A percentile compares a stretch with the other conserved stretches of the same genome.
Conservation (phyloP, 1,284 basidiomycete species). For the Wolfiporia cocos region DNA sequence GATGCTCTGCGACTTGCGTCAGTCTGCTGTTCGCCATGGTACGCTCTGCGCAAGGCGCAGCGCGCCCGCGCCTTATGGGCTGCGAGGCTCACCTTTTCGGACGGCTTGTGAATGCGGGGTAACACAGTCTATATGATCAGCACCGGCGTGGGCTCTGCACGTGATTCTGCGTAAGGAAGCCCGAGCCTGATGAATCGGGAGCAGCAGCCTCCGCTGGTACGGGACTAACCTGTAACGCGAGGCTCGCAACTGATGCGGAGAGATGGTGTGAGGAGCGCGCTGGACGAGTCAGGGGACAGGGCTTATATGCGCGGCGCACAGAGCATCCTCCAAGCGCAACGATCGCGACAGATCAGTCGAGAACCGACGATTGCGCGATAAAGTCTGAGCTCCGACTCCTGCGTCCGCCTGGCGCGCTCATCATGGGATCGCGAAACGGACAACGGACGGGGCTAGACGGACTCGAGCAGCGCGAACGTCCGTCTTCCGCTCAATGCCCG, state of each 20-base stretch:
- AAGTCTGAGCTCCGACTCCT: background rate
- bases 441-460: constrained; percentile 8
- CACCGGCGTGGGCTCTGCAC: constrained; percentile 1
- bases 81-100: constrained; percentile 4
- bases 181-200: too few relatives aligned
- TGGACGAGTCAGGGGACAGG: too few relatives aligned
- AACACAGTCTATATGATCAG: background rate
- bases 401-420: background rate
- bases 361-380: constrained; percentile 8
- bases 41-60: too few relatives aligned
- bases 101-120: background rate
- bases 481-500: constrained; percentile 6
- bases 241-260: too few relatives aligned
- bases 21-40: constrained; percentile 25
- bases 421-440: constrained; percentile 2
- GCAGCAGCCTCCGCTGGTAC: too few relatives aligned
- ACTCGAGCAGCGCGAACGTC: background rate
- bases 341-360: too few relatives aligned
- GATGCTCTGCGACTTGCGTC: constrained; percentile 22
- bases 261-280: too few relatives aligned
- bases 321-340: background rate
- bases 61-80: too few relatives aligned
- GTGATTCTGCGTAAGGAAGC: constrained; percentile 1
- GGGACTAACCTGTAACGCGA: too few relatives aligned
- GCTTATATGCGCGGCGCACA: constrained; percentile 4